Evolutionary conservation across 495 filamentous ascomycete genomes (phyloP).

Genomic region (Hypoxylon cercidicola): DNA sequence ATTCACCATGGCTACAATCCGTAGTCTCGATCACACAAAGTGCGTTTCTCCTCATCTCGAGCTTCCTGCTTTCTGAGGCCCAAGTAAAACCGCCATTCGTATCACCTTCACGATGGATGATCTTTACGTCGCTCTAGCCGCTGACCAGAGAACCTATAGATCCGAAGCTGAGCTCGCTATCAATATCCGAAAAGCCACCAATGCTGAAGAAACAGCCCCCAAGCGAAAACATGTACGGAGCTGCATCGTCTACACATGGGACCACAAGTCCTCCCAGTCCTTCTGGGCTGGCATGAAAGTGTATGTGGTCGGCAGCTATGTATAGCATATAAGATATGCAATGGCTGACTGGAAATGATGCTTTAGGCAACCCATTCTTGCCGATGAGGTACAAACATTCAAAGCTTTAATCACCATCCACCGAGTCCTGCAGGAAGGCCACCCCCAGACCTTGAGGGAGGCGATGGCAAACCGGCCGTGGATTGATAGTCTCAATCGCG

Average conservation of each 20-base stretch:
- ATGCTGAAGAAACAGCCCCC: slow-evolving; percentile 91
- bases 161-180: slow-evolving; percentile 93
- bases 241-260: slow-evolving; percentile 99
- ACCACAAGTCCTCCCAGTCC: slow-evolving; percentile 94
- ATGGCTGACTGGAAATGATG: slow-evolving; percentile 31
- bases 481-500: slow-evolving; percentile 91
- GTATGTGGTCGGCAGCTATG: slow-evolving; percentile 58
- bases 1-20: slow-evolving; percentile 56
- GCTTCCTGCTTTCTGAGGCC: background rate
- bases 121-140: background rate
- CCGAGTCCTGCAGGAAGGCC: slow-evolving; percentile 96
- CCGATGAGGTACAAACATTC: slow-evolving; percentile 95
- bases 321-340: background rate
- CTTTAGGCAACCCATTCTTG: slow-evolving; percentile 87
- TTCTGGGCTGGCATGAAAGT: slow-evolving; percentile 99
- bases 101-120: slow-evolving; percentile 9
- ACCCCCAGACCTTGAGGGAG: slow-evolving; percentile 85
- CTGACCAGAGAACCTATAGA: slow-evolving; percentile 56
- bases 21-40: slow-evolving; percentile 61
- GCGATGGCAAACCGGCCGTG: slow-evolving; percentile 88
- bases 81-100: slow-evolving; percentile 1
- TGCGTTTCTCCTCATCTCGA: slow-evolving; percentile 34
- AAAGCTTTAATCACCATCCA: slow-evolving; percentile 93
- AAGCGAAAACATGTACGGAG: slow-evolving; percentile 99
- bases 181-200: slow-evolving; percentile 97